Conservation (phyloP, 2,329 filamentous ascomycete species). For the Claviceps sp. region DNA sequence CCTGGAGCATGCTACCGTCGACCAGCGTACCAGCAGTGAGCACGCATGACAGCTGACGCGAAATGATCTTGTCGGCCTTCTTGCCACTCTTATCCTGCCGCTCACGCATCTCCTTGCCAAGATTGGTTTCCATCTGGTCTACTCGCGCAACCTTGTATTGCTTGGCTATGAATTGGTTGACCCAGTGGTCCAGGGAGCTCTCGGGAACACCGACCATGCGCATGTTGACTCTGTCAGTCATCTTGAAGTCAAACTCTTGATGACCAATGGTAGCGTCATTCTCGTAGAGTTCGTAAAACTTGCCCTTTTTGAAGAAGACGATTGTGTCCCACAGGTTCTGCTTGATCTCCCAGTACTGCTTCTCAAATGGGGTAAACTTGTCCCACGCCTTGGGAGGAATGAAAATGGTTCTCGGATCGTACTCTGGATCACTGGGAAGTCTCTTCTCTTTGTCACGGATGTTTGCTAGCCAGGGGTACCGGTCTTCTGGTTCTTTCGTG, state of each 20-base stretch:
- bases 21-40: conserved; percentile 87
- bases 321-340: conserved; percentile 95
- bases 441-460: conserved; percentile 75
- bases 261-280: conserved; percentile 95
- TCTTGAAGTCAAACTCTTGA: conserved; percentile 91
- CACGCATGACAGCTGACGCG: conserved; percentile 78
- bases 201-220: conserved; percentile 98
- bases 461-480: conserved; percentile 84
- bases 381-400: conserved; percentile 69
- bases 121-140: conserved; percentile 89
- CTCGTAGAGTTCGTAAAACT: conserved; percentile 97
- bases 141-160: conserved; percentile 95
- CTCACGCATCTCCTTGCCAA: conserved; percentile 98
- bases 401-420: conserved; percentile 81
- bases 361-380: conserved; percentile 87
- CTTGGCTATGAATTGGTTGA: conserved; percentile 95
- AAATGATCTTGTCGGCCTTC: conserved; percentile 87
- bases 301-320: conserved; percentile 99
- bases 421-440: conserved; percentile 67
- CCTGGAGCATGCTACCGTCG: conserved; percentile 91
- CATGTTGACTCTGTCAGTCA: conserved; percentile 98
- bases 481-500: conserved; percentile 67
- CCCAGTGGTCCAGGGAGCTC: conserved; percentile 90
- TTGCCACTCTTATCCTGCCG: conserved; percentile 51
- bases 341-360: conserved; percentile 99